Evolutionary conservation across 2,329 filamentous ascomycete genomes (phyloP).

Genomic region (Pseudomassariella vexata): DNA sequence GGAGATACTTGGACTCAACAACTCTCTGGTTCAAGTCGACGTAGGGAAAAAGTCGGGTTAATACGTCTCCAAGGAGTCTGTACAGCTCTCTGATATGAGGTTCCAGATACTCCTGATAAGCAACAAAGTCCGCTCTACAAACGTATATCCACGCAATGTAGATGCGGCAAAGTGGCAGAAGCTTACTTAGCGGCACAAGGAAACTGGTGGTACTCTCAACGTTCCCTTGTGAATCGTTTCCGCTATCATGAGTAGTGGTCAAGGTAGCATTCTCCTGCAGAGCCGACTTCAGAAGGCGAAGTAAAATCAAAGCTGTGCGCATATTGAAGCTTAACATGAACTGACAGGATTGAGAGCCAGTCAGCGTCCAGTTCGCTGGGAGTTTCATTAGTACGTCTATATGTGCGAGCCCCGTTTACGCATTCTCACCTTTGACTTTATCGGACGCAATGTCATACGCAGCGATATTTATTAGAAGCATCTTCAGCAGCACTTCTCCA

Average conservation of each 20-base stretch:
- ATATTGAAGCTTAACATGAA: conserved; percentile 75
- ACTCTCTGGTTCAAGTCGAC: conserved; percentile 28
- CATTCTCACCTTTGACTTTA: conserved; percentile 53
- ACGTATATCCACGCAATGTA: conserved; percentile 49
- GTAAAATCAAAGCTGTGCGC: conserved; percentile 66
- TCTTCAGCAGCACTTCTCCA: conserved; percentile 64
- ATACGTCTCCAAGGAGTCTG: conserved; percentile 36
- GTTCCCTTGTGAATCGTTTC: conserved; percentile 12
- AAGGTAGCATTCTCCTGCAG: conserved; percentile 43
- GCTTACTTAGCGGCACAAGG: conserved; percentile 30
- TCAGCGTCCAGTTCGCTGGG: conserved; percentile 42
- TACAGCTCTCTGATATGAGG: conserved; percentile 40
- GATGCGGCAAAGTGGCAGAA: conserved; percentile 47
- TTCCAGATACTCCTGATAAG: conserved; percentile 38
- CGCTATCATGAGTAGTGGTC: conserved; percentile 16
- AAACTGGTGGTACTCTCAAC: conserved; percentile 22
- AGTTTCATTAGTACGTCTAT: too few species aligned
- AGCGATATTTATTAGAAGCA: conserved; percentile 80
- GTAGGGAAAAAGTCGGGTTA: conserved; percentile 44
- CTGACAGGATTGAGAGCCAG: conserved; percentile 43
- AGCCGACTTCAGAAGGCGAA: conserved; percentile 65
- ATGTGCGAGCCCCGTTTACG: too few species aligned
- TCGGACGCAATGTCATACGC: conserved; percentile 68
- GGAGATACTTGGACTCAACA: conserved; percentile 39
- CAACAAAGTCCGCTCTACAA: conserved; percentile 38